Percentiles rank a stretch among this genome's conserved stretches.
Evolutionary conservation across 169 alveolate genomes (phyloP).

Genomic region (Miamiensis avidus): DNA sequence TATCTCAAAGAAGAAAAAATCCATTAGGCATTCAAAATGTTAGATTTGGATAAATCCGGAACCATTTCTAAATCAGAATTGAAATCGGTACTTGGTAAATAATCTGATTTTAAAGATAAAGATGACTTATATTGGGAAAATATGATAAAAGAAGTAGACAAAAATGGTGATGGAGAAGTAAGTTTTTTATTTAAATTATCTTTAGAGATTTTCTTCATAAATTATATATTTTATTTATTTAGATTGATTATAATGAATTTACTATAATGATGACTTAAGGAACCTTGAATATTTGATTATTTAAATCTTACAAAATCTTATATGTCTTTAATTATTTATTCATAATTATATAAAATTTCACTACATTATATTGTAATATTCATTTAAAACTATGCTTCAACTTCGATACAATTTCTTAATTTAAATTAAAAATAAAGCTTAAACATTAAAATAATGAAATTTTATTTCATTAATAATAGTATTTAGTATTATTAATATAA

Average conservation of each 20-base stretch:
- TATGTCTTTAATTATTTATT: no score
- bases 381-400: no score
- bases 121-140: conserved; percentile 39
- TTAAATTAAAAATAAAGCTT: no score
- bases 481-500: no score
- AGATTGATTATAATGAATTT: conserved; percentile 35
- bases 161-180: conserved; percentile 63
- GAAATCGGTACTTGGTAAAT: conserved; percentile 39
- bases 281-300: neutral
- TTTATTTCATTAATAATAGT: no score
- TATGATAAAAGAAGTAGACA: conserved; percentile 57
- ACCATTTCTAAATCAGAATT: conserved; percentile 60
- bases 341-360: no score
- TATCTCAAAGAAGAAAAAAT: conserved; percentile 54
- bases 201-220: neutral
- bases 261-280: conserved; percentile 7
- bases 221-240: conserved; percentile 34
- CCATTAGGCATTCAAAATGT: conserved; percentile 60
- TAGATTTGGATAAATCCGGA: conserved; percentile 74
- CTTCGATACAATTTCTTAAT: no score
- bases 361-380: no score
- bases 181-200: neutral
- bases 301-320: no score
- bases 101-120: conserved; percentile 23
- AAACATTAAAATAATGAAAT: no score